Percentiles rank a stretch among this genome's conserved stretches.
Evolutionary conservation across 495 filamentous ascomycete genomes (phyloP).

Genomic region (Elasticomyces elasticus): DNA sequence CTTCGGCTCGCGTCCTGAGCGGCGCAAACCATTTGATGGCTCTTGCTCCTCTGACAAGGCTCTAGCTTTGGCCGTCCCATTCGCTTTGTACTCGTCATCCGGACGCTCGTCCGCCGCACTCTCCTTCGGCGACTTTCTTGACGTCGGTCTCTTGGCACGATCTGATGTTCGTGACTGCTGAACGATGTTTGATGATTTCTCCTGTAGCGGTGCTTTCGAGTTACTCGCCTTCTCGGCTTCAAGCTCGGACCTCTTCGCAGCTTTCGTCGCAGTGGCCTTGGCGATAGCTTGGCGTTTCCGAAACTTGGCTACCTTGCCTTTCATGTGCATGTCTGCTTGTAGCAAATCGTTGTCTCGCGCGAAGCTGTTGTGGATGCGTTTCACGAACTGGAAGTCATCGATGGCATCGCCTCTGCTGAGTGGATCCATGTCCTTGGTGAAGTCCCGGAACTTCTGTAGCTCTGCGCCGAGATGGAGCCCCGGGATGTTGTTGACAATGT

Average conservation of each 20-base stretch:
- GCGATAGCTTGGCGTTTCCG: conserved; percentile 25
- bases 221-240: conserved; percentile 12
- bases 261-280: conserved; percentile 33
- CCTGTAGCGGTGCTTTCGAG: background rate
- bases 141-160: conserved; percentile 21
- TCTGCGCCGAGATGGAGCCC: conserved; percentile 54
- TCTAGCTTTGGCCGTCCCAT: background rate
- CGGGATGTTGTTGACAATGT: conserved; percentile 78
- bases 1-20: conserved; percentile 17
- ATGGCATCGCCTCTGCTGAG: conserved; percentile 66
- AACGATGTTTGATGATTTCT: background rate
- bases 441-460: conserved; percentile 59
- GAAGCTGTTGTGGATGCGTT: conserved; percentile 76
- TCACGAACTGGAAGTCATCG: conserved; percentile 64
- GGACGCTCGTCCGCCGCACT: background rate
- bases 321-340: conserved; percentile 59
- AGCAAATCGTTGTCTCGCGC: conserved; percentile 73
- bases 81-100: conserved; percentile 1
- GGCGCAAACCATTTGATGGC: conserved; percentile 1
- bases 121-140: conserved; percentile 4
- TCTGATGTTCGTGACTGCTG: background rate
- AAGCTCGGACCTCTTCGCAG: conserved; percentile 27
- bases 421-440: conserved; percentile 57
- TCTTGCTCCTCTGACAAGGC: background rate
- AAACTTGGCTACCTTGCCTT: conserved; percentile 43